Base-by-base conservation (phyloP, 371 early-diverging fungal genomes). In the Nematocida sp. region DNA sequence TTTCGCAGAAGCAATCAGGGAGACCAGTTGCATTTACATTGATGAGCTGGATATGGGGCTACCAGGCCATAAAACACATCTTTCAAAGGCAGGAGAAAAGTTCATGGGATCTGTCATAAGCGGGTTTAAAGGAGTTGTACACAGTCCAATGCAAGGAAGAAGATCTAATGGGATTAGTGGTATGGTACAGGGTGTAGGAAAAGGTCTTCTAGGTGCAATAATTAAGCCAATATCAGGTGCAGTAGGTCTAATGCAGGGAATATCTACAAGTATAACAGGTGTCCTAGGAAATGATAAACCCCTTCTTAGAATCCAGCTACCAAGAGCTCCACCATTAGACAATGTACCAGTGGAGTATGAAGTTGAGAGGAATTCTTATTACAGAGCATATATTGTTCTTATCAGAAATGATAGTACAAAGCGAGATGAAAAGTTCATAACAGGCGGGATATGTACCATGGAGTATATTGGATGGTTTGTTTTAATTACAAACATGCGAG, bases 41-140 rank as follows among this genome's bases (percentile, higher is more conserved):
- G 80, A 78, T 23, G 80, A 78, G 33, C 20, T 46, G 18, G 66
- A 67, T 44, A 25, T 78, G 70, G 39, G 25, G 1, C 72, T 78
- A 7, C 80, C 80, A 9, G 42, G 50, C 4, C 15, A 50, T 9
- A 78, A 78, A 44, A 70, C 80, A 13, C 69, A 78, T 42, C 71
- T 78, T 25, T 69, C 80, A 13, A 78, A 78, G 70, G 80, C 80
- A 47, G 61, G 80, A 4, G 80, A 78, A 23, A 67, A 78, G 71
- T 78, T 78, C 56, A 78, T 78, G 70, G 70, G 80, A 13, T 78
- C 80, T 11, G 69, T 66, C 11, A 78, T 78, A 52, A 78, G 80
- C 42, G 80, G 80, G 52, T 66, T 78, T 56, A 67, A 60, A 45
- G 80, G 80, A 15, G 80, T 78, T 9, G 25, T 78, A 3, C 80